A percentile compares a stretch with the other conserved stretches of the same genome.
Evolutionary conservation across 257 asterid species (phyloP).

Genomic region (Solanum etuberosum): DNA sequence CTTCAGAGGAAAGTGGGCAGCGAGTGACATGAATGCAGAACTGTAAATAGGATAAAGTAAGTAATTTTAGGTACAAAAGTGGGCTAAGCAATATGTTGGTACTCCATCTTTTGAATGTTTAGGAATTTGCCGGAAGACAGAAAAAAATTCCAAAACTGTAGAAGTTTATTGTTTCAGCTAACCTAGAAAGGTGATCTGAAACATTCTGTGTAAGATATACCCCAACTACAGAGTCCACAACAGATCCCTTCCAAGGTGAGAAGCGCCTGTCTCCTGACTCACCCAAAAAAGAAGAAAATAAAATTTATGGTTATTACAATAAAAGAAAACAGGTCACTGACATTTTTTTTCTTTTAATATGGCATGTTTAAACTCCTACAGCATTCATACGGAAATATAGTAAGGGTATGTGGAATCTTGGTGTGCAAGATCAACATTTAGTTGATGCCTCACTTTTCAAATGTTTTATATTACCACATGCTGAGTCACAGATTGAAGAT

Average conservation of each 20-base stretch:
- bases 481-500: not conserved
- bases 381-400: not conserved
- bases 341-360: not conserved
- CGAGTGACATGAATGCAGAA: conserved; percentile 48
- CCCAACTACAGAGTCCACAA: conserved; percentile 43
- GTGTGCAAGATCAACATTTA: not conserved
- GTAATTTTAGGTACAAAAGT: not conserved
- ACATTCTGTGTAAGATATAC: conserved; percentile 52
- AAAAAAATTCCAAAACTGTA: not conserved
- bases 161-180: conserved; percentile 4
- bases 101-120: not conserved
- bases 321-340: not conserved
- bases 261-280: conserved; percentile 45
- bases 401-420: not conserved
- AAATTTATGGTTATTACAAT: not conserved
- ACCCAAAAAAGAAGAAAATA: not conserved
- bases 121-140: not conserved
- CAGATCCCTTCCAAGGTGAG: conserved; percentile 53
- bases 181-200: conserved; percentile 52
- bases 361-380: not conserved
- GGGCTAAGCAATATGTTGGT: not conserved
- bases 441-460: not conserved
- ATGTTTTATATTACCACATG: not conserved
- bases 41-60: conserved; percentile 16
- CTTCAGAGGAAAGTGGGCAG: conserved; percentile 34